phyloP scores from a whole-genome alignment of 805 yeast genomes.

The Ogataea trehalophila region DNA sequence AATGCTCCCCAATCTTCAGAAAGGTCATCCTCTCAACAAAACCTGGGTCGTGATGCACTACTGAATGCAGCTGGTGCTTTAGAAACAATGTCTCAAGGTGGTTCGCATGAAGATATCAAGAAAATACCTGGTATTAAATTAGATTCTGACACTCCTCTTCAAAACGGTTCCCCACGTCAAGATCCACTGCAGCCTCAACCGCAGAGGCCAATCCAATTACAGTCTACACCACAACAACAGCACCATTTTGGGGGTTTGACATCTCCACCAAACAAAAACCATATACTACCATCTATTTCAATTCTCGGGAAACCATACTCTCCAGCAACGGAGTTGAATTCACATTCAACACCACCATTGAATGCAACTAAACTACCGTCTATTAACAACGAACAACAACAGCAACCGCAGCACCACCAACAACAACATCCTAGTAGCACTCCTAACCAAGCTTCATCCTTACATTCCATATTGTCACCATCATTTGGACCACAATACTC shows the following conservation, averaged over 20 bases:
- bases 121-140: slow-evolving; percentile 30
- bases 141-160: slow-evolving; percentile 15
- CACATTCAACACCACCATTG: slow-evolving; percentile 20
- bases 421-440: not conserved
- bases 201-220: slow-evolving; percentile 12
- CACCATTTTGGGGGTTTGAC: slow-evolving; percentile 3
- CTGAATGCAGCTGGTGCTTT: slow-evolving; percentile 37
- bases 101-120: slow-evolving; percentile 19
- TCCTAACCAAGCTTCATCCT: slow-evolving; percentile 6
- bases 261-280: slow-evolving; percentile 9
- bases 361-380: slow-evolving; percentile 21
- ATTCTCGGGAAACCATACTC: slow-evolving; percentile 24
- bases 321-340: slow-evolving; percentile 28
- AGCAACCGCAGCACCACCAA: slow-evolving; percentile 9
- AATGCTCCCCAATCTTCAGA: slow-evolving; percentile 36
- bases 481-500: slow-evolving; percentile 30
- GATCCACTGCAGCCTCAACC: slow-evolving; percentile 5
- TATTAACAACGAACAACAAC: not conserved
- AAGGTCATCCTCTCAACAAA: slow-evolving; percentile 23
- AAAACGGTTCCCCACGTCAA: slow-evolving; percentile 5
- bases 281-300: slow-evolving; percentile 24
- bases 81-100: slow-evolving; percentile 34
- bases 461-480: slow-evolving; percentile 26
- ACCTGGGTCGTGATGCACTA: slow-evolving; percentile 29
- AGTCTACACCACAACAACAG: slow-evolving; percentile 26